phyloP scores from a whole-genome alignment of 164 flowering plant species.

The Aristolochia californica region DNA sequence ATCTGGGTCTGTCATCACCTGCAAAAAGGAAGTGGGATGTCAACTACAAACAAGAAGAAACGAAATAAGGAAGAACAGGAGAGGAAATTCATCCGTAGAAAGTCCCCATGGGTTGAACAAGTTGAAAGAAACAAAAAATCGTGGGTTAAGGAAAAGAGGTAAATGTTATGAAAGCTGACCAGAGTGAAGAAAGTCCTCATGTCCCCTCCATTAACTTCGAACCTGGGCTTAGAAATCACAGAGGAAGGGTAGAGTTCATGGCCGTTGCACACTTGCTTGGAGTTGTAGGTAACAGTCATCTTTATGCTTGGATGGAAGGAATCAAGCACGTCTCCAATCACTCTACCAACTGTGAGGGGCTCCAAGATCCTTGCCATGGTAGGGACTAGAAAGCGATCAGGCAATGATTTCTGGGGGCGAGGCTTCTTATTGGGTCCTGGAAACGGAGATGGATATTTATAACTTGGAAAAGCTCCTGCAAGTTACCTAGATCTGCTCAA shows the following conservation, averaged over 20 bases:
- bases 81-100: too few relatives aligned
- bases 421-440: constrained; percentile 17
- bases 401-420: constrained; percentile 1
- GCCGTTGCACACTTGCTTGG: constrained; percentile 47
- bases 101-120: too few relatives aligned
- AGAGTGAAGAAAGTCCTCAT: constrained; percentile 52
- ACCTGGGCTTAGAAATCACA: constrained; percentile 38
- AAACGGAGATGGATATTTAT: constrained; percentile 19
- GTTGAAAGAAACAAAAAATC: neutral
- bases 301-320: constrained; percentile 25
- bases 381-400: neutral
- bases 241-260: constrained; percentile 50
- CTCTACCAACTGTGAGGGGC: constrained; percentile 46
- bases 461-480: neutral
- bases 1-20: constrained; percentile 94
- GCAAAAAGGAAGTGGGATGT: constrained; percentile 5
- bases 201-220: constrained; percentile 51
- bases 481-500: neutral
- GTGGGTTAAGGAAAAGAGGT: neutral
- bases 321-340: constrained; percentile 53
- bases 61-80: neutral
- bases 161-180: constrained; percentile 19
- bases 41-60: neutral
- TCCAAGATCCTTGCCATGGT: constrained; percentile 33
- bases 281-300: constrained; percentile 40